A percentile compares a stretch with the other conserved stretches of the same genome.
phyloP scores from a whole-genome alignment of 2,329 filamentous ascomycete species.

The Botrytis elliptica region DNA sequence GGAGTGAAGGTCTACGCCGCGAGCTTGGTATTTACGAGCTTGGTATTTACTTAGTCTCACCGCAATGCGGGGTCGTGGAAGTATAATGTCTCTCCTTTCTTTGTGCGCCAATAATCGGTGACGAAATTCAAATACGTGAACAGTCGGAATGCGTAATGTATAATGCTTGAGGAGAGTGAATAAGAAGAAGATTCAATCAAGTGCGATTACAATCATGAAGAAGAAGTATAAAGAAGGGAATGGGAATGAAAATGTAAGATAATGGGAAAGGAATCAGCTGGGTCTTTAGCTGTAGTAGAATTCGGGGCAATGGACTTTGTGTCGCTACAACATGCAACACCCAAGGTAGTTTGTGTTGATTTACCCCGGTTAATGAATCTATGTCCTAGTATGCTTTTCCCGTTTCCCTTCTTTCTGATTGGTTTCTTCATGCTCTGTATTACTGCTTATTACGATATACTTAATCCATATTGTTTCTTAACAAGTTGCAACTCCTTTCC shows the following conservation, averaged over 20 bases:
- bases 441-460: background rate
- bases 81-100: background rate
- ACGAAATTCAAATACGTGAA: background rate
- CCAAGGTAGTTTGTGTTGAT: conserved; percentile 9
- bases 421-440: background rate
- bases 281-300: conserved; percentile 12
- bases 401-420: background rate
- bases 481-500: conserved; percentile 5
- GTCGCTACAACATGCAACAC: conserved; percentile 2
- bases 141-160: background rate
- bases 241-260: background rate
- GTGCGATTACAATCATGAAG: background rate
- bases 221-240: background rate
- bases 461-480: background rate
- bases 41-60: background rate
- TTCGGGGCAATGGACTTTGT: conserved; percentile 5
- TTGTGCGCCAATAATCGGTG: background rate
- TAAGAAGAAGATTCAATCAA: background rate
- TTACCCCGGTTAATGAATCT: conserved; percentile 5
- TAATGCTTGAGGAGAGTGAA: background rate
- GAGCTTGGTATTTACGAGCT: background rate
- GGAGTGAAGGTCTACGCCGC: background rate
- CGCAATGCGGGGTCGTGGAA: conserved; percentile 3
- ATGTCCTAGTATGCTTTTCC: background rate
- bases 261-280: conserved; percentile 11